These are phyloP conservation scores for Leucosporidium yakuticum DNA, from an alignment of 768 basidiomycete species.

Conservation along the genomic window DNA sequence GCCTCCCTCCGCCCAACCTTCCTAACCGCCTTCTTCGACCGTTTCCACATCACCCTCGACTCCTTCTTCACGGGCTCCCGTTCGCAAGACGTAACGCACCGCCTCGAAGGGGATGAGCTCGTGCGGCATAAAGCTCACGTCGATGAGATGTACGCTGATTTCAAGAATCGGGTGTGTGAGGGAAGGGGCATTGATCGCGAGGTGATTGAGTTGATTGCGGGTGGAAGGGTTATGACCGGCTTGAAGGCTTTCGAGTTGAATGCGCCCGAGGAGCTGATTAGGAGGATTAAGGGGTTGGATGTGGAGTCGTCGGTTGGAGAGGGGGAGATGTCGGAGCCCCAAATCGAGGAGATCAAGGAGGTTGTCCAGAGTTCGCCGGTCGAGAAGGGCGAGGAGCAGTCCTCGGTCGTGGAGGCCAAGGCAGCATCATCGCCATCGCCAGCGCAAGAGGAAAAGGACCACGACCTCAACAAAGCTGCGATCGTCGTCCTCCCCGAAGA, in stretches of 20 bases:
- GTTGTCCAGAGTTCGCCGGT: not conserved
- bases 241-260: conserved; percentile 32
- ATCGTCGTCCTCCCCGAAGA: conserved; percentile 10
- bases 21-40: conserved; percentile 38
- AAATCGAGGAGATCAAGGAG: conserved; percentile 4
- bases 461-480: not conserved
- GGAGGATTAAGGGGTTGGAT: conserved; percentile 21
- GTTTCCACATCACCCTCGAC: conserved; percentile 37
- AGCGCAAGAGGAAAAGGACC: no score
- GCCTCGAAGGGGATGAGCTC: conserved; percentile 22
- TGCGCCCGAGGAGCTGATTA: conserved; percentile 27
- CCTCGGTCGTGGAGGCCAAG: not conserved
- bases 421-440: no score
- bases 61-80: conserved; percentile 36
- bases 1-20: conserved; percentile 38
- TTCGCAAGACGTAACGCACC: conserved; percentile 26
- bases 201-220: conserved; percentile 37
- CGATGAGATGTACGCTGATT: conserved; percentile 38
- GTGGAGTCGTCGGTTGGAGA: no score
- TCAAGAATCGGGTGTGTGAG: conserved; percentile 35
- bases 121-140: conserved; percentile 27
- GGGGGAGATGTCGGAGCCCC: not conserved
- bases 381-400: not conserved
- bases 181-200: conserved; percentile 33
- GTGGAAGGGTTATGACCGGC: conserved; percentile 37